Base-by-base conservation (phyloP, 129 eudicot genomes). In the Lactuca sativa region DNA sequence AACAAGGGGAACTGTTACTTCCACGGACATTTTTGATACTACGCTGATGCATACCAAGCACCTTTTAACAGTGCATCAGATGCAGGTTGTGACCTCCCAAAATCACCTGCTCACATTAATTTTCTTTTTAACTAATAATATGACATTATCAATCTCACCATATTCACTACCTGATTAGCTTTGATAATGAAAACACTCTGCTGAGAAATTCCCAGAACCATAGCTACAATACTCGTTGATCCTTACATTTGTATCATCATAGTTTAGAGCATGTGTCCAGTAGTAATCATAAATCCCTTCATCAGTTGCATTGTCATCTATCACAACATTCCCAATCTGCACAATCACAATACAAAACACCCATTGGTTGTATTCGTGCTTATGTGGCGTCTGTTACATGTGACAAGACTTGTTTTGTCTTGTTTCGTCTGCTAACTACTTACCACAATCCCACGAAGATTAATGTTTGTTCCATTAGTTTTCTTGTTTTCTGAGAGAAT, bases 261-360 rank as follows among this genome's bases (percentile, higher is more conserved):
- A 79, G 59, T 70, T 75, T 21, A 83, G 67, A 3, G 84, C 82
- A 72, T 83, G 84, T 51, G 82, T 55, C 84, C 88, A 83, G 8
- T 6, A 75, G 60, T 70, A 79, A 77, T 83, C 84, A 69, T 64
- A 72, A 21, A 48, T 64, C 38, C 82, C 82, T 67, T 72, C 38
- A 32, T 3, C 0, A 59, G 74, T 16, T 6, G 70, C 65, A 36
- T 6, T 52, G 16, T 75, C 74, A 53, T 81, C 75, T 36, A 81
- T 65, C 79, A 71, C 67, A 30, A 79, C 83, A 73, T 79, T 73
- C 30, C 81, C 83, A 70, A 70, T 70, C 86, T 82, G 75, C 36
- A 77, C 32, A 38, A 18, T 61, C 40, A 17, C 30, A 9, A 3
- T 0, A 25, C 30, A 25, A 25, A 1, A 25, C 30, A 25, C 30